Evolutionary conservation across 2,329 filamentous ascomycete genomes (phyloP), one percentile per base, ranked within the genome.

Genomic region (Dissoconium aciculare): DNA sequence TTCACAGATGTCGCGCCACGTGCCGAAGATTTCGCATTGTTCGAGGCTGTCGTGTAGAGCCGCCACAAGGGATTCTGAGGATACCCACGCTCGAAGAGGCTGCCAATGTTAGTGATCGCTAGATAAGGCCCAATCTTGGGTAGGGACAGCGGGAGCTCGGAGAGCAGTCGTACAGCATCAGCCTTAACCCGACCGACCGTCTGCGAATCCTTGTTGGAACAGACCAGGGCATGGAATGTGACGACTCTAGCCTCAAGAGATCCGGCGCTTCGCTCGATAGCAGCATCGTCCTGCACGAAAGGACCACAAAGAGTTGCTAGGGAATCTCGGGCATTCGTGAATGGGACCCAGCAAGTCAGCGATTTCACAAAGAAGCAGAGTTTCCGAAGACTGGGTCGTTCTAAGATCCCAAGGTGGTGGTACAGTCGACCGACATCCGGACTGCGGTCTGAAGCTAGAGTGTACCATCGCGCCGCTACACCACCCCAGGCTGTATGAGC

Each of bases 401-500:
- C 76, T 0, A 87, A 53, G 15, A 87, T 85, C 0, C 84, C 87
- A 0, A 94, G 60, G 46, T 94, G 84, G 42, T 95, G 84, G 36
- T 93, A 89, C 0, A 95, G 62, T 0, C 85, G 65, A 0, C 87
- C 87, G 0, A 78, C 74, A 0, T 67, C 68, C 0, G 85, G 82
- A 0, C 72, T 71, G 15, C 74, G 75, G 42, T 92, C 78, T 0
- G 80, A 79, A 0, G 82, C 81, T 42, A 78, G 78, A 2, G 69
- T 74, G 42, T 91, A 94, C 89, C 87, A 95, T 25, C 77, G 74
- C 0, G 76, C 63, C 0, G 79, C 78, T 0, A 93, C 80, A 0
- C 68, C 67, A 0, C 78, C 80, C 87, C 87, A 95, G 0, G 74
- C 70, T 28, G 92, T 81, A 36, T 53, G 49, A 2, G 38, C 36